Evolutionary conservation across 2,329 filamentous ascomycete genomes (phyloP), one percentile per base, ranked within the genome.

Genomic region (Neurospora sp.): DNA sequence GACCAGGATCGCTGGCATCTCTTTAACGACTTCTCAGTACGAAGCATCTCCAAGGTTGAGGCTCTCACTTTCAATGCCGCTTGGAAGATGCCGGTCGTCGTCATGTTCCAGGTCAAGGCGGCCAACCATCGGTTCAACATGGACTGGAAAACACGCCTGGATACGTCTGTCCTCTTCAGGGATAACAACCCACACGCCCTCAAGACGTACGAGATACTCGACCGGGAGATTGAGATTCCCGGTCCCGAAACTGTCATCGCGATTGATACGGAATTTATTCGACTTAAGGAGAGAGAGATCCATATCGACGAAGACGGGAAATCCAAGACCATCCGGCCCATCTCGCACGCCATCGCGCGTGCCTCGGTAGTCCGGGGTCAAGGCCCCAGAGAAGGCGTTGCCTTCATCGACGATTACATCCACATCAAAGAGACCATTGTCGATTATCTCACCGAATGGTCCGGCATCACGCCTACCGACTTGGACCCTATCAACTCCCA

Each of bases 381-480:
- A 68, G 95, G 93, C 23, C 86, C 90, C 73, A 83, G 91, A 46
- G 92, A 96, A 78, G 93, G 93, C 0, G 80, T 90, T 0, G 92
- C 96, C 0, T 98, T 98, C 77, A 96, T 99, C 73, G 96, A 99
- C 77, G 96, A 99, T 80, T 99, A 99, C 79, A 97, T 99, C 72
- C 89, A 89, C 39, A 95, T 96, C 76, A 90, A 90, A 71, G 96
- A 98, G 77, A 90, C 91, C 0, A 92, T 99, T 33, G 92, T 98
- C 70, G 96, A 99, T 81, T 97, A 98, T 78, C 84, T 99, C 43
- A 99, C 96, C 0, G 90, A 91, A 65, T 98, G 93, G 82, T 98
- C 95, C 0, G 96, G 96, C 57, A 97, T 99, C 74, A 91, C 90
- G 4, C 87, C 90, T 1, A 90, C 91, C 28, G 96, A 99, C 77